Evolutionary conservation across 75 land plant species (phyloP).

Genomic region (Ceratopteris richardii): DNA sequence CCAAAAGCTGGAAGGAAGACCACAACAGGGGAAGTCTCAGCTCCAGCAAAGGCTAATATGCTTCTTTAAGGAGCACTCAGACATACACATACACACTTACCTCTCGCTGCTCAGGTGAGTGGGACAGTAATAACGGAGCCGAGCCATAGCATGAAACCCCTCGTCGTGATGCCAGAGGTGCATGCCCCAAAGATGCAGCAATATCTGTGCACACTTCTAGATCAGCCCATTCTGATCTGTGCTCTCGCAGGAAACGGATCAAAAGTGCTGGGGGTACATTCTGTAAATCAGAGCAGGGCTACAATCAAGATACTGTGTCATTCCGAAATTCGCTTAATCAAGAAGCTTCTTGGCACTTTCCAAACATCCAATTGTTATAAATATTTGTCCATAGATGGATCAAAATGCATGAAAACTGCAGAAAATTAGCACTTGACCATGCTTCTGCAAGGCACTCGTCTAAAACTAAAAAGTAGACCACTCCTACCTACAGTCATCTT

Average conservation of each 20-base stretch:
- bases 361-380: too few species aligned
- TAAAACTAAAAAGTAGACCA: too few species aligned
- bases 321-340: too few species aligned
- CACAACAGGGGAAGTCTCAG: too few species aligned
- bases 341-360: too few species aligned
- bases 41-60: too few species aligned
- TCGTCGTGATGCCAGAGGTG: slow-evolving; percentile 24
- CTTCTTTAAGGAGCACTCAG: not conserved
- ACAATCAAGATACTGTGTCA: too few species aligned
- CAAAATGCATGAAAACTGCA: too few species aligned
- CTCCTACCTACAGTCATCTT: too few species aligned
- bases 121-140: slow-evolving; percentile 11
- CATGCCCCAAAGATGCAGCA: slow-evolving; percentile 56
- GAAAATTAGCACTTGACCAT: too few species aligned
- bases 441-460: too few species aligned
- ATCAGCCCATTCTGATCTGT: slow-evolving; percentile 46
- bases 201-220: slow-evolving; percentile 42
- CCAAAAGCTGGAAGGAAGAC: slow-evolving; percentile 7
- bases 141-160: slow-evolving; percentile 10
- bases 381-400: too few species aligned
- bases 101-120: slow-evolving; percentile 32
- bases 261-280: slow-evolving; percentile 40
- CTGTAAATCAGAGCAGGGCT: slow-evolving; percentile 27
- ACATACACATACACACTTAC: slow-evolving; percentile 7
- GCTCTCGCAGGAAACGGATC: slow-evolving; percentile 42